These are phyloP conservation scores for Paxillus rubicundulus DNA, from an alignment of 768 basidiomycete genomes.

Conservation along the genomic window DNA sequence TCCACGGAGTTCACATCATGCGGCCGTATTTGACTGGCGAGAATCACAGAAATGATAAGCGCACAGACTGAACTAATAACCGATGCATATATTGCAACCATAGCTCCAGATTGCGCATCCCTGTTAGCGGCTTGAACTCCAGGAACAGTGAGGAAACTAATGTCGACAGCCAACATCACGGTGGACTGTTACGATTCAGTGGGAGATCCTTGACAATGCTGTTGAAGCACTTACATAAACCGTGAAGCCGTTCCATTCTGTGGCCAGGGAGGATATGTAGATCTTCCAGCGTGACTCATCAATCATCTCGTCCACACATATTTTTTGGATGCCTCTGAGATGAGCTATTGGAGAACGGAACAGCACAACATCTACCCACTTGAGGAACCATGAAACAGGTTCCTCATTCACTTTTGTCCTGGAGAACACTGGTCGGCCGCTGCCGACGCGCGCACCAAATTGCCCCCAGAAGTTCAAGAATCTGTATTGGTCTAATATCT, in stretches of 20 bases:
- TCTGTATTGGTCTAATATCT: conserved; percentile 21
- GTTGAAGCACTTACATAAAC: conserved; percentile 39
- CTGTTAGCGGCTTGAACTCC: not conserved
- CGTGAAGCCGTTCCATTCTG: conserved; percentile 29
- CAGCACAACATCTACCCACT: conserved; percentile 34
- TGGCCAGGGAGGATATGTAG: conserved; percentile 4
- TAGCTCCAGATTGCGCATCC: conserved; percentile 14
- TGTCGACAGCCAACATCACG: conserved; percentile 49
- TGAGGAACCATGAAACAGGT: conserved; percentile 4
- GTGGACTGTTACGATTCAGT: conserved; percentile 36
- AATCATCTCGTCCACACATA: conserved; percentile 44
- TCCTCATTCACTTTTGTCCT: not conserved
- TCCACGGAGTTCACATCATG: too few relatives aligned
- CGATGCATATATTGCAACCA: conserved; percentile 36
- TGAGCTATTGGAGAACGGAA: conserved; percentile 47
- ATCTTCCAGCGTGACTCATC: conserved; percentile 35
- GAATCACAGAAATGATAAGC: too few relatives aligned
- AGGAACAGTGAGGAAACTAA: conserved; percentile 53
- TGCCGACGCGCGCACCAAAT: conserved; percentile 32
- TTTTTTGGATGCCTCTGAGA: conserved; percentile 36
- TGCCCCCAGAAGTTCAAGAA: conserved; percentile 38
- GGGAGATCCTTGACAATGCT: too few relatives aligned
- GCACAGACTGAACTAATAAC: conserved; percentile 29
- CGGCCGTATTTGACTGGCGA: too few relatives aligned
- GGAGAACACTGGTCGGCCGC: conserved; percentile 20